phyloP scores from a whole-genome alignment of 2,329 filamentous ascomycete genomes.

The Diaporthe sp. region DNA sequence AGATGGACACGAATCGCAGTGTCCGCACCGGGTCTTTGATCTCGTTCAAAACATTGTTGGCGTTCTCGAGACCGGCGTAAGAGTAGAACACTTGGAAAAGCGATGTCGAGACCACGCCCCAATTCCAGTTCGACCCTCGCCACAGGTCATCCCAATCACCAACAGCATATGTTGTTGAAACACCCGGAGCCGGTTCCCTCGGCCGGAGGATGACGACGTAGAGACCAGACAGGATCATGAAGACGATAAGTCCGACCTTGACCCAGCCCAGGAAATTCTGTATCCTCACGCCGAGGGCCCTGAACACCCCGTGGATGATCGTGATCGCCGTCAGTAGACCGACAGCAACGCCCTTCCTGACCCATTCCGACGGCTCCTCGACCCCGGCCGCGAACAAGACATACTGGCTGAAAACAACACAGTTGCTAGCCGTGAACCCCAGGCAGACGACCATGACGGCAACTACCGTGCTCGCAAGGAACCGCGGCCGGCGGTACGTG shows the following conservation, averaged over 20 bases:
- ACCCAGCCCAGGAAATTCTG: constrained; percentile 72
- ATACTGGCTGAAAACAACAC: constrained; percentile 78
- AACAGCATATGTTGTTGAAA: background rate
- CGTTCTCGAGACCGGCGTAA: constrained; percentile 73
- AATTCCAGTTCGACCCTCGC: constrained; percentile 13
- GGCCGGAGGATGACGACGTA: constrained; percentile 59
- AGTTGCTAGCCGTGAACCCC: constrained; percentile 74
- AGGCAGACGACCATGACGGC: constrained; percentile 74
- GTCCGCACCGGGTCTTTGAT: constrained; percentile 77
- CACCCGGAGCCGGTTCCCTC: background rate
- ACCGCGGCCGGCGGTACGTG: constrained; percentile 73
- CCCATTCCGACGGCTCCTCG: constrained; percentile 59
- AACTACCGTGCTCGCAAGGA: constrained; percentile 74
- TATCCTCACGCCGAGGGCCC: constrained; percentile 65
- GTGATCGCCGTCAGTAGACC: constrained; percentile 69
- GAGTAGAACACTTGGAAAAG: constrained; percentile 79
- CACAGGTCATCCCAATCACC: constrained; percentile 1
- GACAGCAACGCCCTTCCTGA: constrained; percentile 69
- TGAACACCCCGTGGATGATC: constrained; percentile 55
- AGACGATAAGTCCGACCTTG: constrained; percentile 71
- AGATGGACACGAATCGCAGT: constrained; percentile 72
- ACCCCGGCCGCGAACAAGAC: constrained; percentile 69
- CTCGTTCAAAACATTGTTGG: constrained; percentile 80
- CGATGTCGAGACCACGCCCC: constrained; percentile 60
- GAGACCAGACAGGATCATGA: constrained; percentile 74